Base-by-base conservation (phyloP, 129 eudicot genomes). In the Flaveria bidentis region DNA sequence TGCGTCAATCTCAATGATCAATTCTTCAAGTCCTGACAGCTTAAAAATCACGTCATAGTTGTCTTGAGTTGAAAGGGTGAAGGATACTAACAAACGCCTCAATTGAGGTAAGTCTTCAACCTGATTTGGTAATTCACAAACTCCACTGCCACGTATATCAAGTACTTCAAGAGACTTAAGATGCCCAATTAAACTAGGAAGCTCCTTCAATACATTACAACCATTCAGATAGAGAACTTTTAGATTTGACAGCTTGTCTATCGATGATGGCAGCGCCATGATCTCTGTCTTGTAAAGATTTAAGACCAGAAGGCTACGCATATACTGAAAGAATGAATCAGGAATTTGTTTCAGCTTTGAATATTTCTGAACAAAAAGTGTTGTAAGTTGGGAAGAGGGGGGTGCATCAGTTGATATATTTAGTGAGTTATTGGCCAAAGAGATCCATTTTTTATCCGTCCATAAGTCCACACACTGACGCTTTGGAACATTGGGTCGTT, bases 1-100 rank as follows among this genome's bases (percentile, higher is more conserved):
- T 23, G 79, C 66, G 22, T 72, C 77, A 15, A 74, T 74, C 13
- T 82, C 82, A 82, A 82, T 65, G 41, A 67, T 41, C 76, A 82
- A 66, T 76, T 82, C 86, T 67, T 82, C 47, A 18, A 82, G 81
- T 46, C 64, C 56, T n/a, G 61, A 57, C 23, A 77, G 30, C 47
- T 77, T 77, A 28, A 77, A 77, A 9, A 77, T 67, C 25, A 28
- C 56, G 42, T 77, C 68, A 44, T 53, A 53, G 75, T 77, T 77
- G 30, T 45, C 75, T 53, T 67, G 67, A 39, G 75, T 77, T 67
- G 81, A 77, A 6, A 77, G 67, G 55, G 68, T 67, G 58, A 67
- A 77, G 5, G 81, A 77, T 39, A 77, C 68, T 45, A 77, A 53
- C 81, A 77, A 77, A 67, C 81, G 81, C 26, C 81, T 67, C 15